A percentile compares a stretch with the other conserved stretches of the same genome.
Evolutionary conservation across 257 asterid species (phyloP).

Genomic region (Lycium barbarum): DNA sequence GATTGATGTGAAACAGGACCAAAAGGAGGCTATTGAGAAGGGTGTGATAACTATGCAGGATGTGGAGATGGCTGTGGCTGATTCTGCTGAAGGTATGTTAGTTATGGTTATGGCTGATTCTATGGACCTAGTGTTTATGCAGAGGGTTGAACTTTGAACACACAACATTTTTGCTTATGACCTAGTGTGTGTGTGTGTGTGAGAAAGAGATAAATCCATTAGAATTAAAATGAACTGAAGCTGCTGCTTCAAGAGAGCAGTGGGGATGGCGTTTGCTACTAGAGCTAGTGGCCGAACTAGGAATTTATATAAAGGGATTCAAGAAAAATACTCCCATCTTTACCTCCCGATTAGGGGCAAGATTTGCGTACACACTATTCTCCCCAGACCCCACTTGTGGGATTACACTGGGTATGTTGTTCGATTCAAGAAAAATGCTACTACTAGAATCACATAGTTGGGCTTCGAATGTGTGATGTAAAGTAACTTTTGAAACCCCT

Average conservation of each 20-base stretch:
- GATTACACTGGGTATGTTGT: no score
- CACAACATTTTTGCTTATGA: neutral
- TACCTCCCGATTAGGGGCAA: no score
- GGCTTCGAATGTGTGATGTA: neutral
- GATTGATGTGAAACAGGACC: conserved; percentile 55
- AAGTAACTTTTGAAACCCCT: neutral
- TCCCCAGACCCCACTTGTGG: no score
- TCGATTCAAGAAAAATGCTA: no score
- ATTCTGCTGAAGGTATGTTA: conserved; percentile 38
- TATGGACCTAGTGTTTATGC: neutral
- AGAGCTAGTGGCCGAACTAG: neutral
- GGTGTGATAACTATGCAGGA: conserved; percentile 79
- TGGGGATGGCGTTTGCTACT: neutral
- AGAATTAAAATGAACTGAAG: neutral
- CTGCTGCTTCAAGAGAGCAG: neutral
- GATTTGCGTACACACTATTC: no score
- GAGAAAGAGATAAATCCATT: neutral
- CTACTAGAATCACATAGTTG: neutral
- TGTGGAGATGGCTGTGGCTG: conserved; percentile 79
- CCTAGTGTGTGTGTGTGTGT: neutral
- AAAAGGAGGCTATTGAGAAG: conserved; percentile 69
- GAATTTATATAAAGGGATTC: neutral
- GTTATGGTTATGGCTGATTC: neutral
- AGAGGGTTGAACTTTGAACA: neutral
- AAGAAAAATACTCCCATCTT: neutral